A percentile compares a stretch with the other conserved stretches of the same genome.
These are phyloP conservation scores for Neonectria ditissima DNA, from an alignment of 2,329 filamentous ascomycete genomes.

Conservation along the genomic window DNA sequence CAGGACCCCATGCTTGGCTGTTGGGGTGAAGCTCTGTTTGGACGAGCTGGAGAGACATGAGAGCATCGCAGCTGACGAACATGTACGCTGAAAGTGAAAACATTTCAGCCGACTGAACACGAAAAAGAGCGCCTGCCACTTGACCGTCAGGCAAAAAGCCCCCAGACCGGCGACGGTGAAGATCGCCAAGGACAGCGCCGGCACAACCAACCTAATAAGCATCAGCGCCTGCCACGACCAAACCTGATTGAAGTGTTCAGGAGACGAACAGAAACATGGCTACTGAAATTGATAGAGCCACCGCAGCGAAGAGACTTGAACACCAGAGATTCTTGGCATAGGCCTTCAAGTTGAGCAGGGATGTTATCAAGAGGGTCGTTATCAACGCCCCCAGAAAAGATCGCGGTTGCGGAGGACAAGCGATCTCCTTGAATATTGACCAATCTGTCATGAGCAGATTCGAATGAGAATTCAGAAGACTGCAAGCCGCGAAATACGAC, in stretches of 20 bases:
- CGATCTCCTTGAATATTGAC: conserved; percentile 52
- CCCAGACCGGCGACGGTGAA: conserved; percentile 71
- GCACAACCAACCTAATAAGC: conserved; percentile 77
- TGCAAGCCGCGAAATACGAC: conserved; percentile 73
- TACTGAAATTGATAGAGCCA: conserved; percentile 79
- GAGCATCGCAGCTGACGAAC: conserved; percentile 84
- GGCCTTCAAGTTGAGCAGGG: conserved; percentile 54
- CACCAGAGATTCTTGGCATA: conserved; percentile 60
- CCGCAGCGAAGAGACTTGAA: conserved; percentile 76
- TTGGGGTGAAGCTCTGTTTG: conserved; percentile 86
- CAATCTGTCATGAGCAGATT: conserved; percentile 74
- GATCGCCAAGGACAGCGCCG: conserved; percentile 84
- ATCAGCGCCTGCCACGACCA: conserved; percentile 17
- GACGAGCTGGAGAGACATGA: conserved; percentile 86
- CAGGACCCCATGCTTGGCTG: conserved; percentile 75
- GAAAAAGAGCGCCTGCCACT: conserved; percentile 63
- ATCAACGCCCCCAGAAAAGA: conserved; percentile 36
- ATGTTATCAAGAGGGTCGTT: conserved; percentile 13
- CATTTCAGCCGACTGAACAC: conserved; percentile 75
- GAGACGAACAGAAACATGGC: conserved; percentile 69
- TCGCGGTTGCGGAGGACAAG: conserved; percentile 27
- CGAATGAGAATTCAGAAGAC: conserved; percentile 78
- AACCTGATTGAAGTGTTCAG: neutral
- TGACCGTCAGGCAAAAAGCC: conserved; percentile 72
- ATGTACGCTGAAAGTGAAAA: conserved; percentile 76